Evolutionary conservation across 441 rosid genomes (phyloP).

Genomic region (Populus hybrid): DNA sequence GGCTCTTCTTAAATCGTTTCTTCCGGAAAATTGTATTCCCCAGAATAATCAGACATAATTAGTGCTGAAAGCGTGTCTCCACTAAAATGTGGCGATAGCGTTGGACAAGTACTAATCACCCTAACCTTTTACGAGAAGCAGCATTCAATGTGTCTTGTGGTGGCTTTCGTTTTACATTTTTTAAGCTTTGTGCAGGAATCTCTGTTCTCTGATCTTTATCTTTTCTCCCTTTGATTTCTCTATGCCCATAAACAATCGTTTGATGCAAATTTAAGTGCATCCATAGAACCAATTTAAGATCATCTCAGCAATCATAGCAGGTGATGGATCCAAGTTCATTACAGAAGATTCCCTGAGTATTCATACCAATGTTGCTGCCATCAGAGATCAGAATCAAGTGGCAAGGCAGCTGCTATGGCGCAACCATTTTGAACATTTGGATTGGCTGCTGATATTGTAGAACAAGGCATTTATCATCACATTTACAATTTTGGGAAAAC

Average conservation of each 20-base stretch:
- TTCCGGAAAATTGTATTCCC: too few species aligned
- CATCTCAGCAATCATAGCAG: neutral
- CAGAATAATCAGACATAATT: too few species aligned
- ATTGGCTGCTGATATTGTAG: neutral
- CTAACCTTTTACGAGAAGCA: neutral
- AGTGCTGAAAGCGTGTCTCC: too few species aligned
- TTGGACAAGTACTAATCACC: neutral
- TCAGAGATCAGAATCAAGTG: neutral
- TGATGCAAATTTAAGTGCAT: neutral
- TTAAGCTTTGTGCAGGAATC: too few species aligned
- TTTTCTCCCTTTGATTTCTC: neutral
- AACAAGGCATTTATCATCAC: neutral
- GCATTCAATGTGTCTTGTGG: neutral
- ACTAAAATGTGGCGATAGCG: neutral
- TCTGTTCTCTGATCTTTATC: neutral
- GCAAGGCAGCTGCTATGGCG: neutral
- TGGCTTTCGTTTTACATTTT: too few species aligned
- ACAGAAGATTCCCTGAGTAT: neutral
- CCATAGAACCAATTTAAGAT: neutral
- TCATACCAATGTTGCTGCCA: neutral
- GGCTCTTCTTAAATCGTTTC: too few species aligned
- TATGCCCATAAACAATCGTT: neutral
- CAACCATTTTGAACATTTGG: neutral
- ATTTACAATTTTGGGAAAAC: neutral
- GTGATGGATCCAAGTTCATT: neutral